Evolutionary conservation across 331 rosid genomes (phyloP), one percentile per base, ranked within the genome.

Genomic region (Arachis monticola): DNA sequence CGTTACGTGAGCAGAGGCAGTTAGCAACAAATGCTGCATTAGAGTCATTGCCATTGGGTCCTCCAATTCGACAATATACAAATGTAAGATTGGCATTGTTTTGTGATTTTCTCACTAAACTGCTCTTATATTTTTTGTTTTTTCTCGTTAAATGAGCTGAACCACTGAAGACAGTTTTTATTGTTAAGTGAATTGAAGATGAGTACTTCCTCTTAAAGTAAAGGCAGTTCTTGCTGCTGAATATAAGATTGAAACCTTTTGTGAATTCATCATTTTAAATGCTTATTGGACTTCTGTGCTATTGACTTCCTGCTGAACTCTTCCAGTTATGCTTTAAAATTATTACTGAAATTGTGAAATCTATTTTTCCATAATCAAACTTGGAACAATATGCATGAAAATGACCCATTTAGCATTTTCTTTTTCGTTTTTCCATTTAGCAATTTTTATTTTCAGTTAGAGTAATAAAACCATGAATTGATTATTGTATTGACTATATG

Each of bases 1-100:
- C 78, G 87, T 68, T 83, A 68, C 90, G 93, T 44, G 89, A 88
- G 75, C 89, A 87, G 81, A 90, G 88, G 82, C 84, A 87, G 63
- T 73, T 84, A 46, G 93, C 97, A 32, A 87, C 99, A 81, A 81
- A 72, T 81, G 93, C 93, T 82, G 99, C 97, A 56, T 73, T 95
- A 69, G 60, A 76, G 52, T 86, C 91, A 3, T 81, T 95, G 72
- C 67, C 97, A 46, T 46, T 92, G 87, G 99, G 99, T 27, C 96
- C 89, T 27, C 96, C 90, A 12, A 81, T 95, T 79, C 93, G 81
- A 74, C 84, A 85, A 60, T 78, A 78, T 68, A 58, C 3, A 74
- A 85, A 88, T 66, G 97, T 92, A 88, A 90, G 96, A 62, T 70
- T 80, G 73, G 59, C 30, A 57, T 51, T 1, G 0, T 70, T 47